Evolutionary conservation across 2,329 filamentous ascomycete species (phyloP).

Genomic region (Hypocrella siamensis): DNA sequence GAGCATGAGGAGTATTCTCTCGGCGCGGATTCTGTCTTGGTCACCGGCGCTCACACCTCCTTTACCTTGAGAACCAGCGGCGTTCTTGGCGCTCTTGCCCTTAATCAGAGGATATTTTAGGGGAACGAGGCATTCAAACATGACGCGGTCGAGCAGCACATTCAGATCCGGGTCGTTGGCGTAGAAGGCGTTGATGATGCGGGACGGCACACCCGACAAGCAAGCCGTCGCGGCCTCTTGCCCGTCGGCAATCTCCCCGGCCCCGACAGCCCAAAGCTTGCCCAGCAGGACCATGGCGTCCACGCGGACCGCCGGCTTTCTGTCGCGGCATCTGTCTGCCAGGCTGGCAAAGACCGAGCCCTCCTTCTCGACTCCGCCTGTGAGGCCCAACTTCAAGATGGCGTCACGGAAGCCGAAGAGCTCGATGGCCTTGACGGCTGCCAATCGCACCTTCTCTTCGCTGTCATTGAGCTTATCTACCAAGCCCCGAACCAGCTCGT

Average conservation of each 20-base stretch:
- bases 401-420: constrained; percentile 69
- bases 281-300: constrained; percentile 76
- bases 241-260: constrained; percentile 70
- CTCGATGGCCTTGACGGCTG: constrained; percentile 74
- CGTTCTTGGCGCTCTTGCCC: constrained; percentile 42
- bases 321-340: constrained; percentile 78
- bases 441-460: constrained; percentile 81
- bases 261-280: constrained; percentile 85
- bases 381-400: constrained; percentile 63
- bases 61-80: constrained; percentile 35
- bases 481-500: constrained; percentile 55
- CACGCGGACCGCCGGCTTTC: constrained; percentile 63
- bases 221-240: constrained; percentile 61
- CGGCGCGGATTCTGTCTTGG: constrained; percentile 62
- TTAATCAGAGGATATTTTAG: constrained; percentile 64
- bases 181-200: constrained; percentile 77
- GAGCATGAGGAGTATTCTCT: constrained; percentile 70
- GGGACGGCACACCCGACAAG: constrained; percentile 69
- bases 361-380: constrained; percentile 58
- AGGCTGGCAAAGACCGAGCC: constrained; percentile 70
- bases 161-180: constrained; percentile 81
- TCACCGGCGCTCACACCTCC: constrained; percentile 35
- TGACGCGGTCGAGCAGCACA: constrained; percentile 64
- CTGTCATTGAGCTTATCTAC: constrained; percentile 71
- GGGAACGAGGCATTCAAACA: constrained; percentile 81